These are phyloP conservation scores for Scenedesmus sp. DNA, from an alignment of 163 green algal species.

Conservation along the genomic window DNA sequence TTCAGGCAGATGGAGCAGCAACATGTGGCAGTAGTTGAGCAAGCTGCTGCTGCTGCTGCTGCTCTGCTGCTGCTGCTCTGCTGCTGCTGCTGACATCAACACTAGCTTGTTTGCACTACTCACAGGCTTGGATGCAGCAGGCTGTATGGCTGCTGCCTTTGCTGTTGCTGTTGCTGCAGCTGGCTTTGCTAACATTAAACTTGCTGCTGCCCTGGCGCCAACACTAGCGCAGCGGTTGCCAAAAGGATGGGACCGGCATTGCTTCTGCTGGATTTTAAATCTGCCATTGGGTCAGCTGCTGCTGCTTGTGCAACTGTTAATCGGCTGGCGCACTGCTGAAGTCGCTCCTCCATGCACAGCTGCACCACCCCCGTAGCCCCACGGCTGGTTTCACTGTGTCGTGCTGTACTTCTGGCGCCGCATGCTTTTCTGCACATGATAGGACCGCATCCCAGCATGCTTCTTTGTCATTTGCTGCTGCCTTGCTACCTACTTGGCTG, in stretches of 20 bases:
- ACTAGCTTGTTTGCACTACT: neutral
- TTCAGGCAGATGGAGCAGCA: neutral
- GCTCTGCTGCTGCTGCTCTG: neutral
- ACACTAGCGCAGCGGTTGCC: too few relatives aligned
- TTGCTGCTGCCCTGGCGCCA: slow-evolving; percentile 6
- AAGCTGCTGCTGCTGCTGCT: neutral
- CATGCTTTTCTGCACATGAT: neutral
- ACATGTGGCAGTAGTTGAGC: neutral
- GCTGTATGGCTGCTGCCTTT: neutral
- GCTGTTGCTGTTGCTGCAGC: neutral
- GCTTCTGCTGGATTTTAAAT: neutral
- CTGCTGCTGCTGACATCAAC: neutral
- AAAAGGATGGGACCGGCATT: neutral
- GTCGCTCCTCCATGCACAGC: slow-evolving; percentile 6
- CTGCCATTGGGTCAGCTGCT: neutral
- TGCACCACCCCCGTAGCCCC: neutral
- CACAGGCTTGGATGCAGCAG: neutral
- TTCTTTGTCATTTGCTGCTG: neutral
- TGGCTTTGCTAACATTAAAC: slow-evolving; percentile 24
- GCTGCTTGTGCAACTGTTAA: neutral
- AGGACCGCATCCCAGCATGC: neutral
- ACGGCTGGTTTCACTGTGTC: neutral
- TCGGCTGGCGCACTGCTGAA: neutral
- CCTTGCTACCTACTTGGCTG: neutral
- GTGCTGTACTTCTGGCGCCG: neutral